Evolutionary conservation across 257 asterid genomes (phyloP).

Genomic region (Verbena officinalis): DNA sequence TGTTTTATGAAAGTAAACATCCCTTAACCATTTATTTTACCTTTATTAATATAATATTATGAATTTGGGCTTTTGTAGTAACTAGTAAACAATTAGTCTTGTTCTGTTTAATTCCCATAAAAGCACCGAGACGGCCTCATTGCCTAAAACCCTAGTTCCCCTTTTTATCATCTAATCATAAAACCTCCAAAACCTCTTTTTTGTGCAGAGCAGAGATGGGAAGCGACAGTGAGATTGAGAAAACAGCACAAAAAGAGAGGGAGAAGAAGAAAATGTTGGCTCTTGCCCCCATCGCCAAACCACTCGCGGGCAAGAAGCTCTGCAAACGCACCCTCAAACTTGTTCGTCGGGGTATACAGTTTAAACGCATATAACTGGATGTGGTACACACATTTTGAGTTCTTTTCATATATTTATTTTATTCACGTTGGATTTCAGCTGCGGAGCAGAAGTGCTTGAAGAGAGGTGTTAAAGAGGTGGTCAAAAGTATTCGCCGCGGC

Average conservation of each 20-base stretch:
- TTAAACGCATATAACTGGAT: background rate
- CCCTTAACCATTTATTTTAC: no score
- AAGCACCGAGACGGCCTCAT: no score
- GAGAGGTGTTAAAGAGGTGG: conserved; percentile 83
- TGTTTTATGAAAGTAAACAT: no score
- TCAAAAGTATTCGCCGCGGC: conserved; percentile 72
- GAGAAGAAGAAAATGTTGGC: conserved; percentile 62
- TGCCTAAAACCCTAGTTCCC: no score
- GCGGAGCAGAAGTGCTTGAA: conserved; percentile 77
- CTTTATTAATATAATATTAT: no score
- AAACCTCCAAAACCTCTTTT: no score
- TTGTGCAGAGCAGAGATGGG: conserved; percentile 41
- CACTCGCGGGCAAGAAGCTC: conserved; percentile 73
- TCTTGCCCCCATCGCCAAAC: conserved; percentile 73
- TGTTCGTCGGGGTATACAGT: conserved; percentile 53
- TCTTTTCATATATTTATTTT: conserved; percentile 10
- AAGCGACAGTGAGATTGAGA: conserved; percentile 72
- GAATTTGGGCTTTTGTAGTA: no score
- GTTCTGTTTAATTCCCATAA: no score
- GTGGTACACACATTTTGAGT: background rate
- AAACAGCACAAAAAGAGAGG: conserved; percentile 57
- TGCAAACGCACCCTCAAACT: conserved; percentile 69
- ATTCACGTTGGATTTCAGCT: conserved; percentile 41
- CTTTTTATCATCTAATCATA: no score
- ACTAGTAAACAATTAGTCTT: no score